A percentile compares a stretch with the other conserved stretches of the same genome.
Conservation (phyloP, 176 grass and related monocot species). For the Triticum timopheevii region DNA sequence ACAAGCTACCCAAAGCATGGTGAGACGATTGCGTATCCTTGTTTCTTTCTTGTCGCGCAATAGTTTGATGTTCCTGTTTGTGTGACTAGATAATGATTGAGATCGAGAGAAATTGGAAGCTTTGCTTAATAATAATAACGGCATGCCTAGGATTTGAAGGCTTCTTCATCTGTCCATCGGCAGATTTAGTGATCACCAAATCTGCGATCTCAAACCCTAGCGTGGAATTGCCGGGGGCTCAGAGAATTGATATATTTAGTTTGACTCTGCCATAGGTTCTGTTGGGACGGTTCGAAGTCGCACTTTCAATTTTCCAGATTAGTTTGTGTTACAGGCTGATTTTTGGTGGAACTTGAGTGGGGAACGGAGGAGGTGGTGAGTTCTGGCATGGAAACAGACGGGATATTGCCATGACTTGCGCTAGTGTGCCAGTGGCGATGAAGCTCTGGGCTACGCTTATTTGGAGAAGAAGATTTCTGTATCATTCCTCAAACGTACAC, state of each 20-base stretch:
- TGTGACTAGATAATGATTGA: not conserved
- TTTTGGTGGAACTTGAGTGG: not conserved
- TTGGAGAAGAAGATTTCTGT: not conserved
- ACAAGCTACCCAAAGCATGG: conserved; percentile 92
- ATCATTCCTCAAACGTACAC: not conserved
- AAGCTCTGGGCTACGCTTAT: not conserved
- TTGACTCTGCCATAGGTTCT: not conserved
- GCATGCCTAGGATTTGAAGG: not conserved
- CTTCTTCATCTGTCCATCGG: not conserved
- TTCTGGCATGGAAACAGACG: not conserved
- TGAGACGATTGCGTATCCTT: conserved; percentile 18
- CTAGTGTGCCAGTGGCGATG: not conserved
- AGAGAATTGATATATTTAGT: not conserved
- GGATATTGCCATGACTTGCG: not conserved
- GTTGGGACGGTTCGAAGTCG: not conserved
- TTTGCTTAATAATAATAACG: not conserved
- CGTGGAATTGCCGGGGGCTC: not conserved
- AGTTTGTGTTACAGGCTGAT: not conserved
- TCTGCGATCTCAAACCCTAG: not conserved
- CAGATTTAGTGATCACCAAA: not conserved
- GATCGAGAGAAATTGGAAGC: not conserved
- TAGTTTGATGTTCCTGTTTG: conserved; percentile 3
- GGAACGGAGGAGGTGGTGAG: not conserved
- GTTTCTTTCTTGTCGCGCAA: not conserved
- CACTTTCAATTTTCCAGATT: not conserved